These are phyloP conservation scores for Haplographium delicatum DNA, from an alignment of 495 filamentous ascomycete genomes.

Conservation along the genomic window DNA sequence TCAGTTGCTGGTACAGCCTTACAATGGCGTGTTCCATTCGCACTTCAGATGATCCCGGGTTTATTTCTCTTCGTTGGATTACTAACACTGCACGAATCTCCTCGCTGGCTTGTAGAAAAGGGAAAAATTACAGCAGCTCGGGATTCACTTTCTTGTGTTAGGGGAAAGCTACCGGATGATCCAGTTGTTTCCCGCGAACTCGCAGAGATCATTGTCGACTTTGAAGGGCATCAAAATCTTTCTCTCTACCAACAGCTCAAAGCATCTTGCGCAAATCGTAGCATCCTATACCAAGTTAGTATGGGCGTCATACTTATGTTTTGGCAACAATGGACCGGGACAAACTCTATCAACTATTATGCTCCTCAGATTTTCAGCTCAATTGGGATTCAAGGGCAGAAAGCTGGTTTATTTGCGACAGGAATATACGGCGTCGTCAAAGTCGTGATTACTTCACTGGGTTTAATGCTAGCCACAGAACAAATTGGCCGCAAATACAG, in stretches of 20 bases:
- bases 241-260: not conserved
- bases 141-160: not conserved
- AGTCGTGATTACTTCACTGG: not conserved
- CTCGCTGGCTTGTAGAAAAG: slow-evolving; percentile 47
- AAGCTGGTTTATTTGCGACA: slow-evolving; percentile 40
- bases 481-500: no score
- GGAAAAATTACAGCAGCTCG: not conserved
- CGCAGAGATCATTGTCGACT: slow-evolving; percentile 11
- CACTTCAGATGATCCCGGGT: slow-evolving; percentile 50
- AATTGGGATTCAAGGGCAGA: slow-evolving; percentile 40
- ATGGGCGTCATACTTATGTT: slow-evolving; percentile 40
- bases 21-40: slow-evolving; percentile 54
- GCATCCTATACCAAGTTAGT: not conserved
- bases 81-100: slow-evolving; percentile 48
- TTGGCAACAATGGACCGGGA: slow-evolving; percentile 40
- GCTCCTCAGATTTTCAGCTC: slow-evolving; percentile 45
- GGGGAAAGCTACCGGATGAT: not conserved
- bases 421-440: slow-evolving; percentile 46
- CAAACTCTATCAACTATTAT: slow-evolving; percentile 48
- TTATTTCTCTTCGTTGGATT: slow-evolving; percentile 43
- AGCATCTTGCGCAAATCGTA: not conserved
- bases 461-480: not conserved
- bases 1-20: slow-evolving; percentile 33
- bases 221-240: not conserved
- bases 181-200: not conserved